Evolutionary conservation across 1,284 basidiomycete species (phyloP), one percentile per base, ranked within the genome.

Genomic region (Cutaneotrichosporon sp.): DNA sequence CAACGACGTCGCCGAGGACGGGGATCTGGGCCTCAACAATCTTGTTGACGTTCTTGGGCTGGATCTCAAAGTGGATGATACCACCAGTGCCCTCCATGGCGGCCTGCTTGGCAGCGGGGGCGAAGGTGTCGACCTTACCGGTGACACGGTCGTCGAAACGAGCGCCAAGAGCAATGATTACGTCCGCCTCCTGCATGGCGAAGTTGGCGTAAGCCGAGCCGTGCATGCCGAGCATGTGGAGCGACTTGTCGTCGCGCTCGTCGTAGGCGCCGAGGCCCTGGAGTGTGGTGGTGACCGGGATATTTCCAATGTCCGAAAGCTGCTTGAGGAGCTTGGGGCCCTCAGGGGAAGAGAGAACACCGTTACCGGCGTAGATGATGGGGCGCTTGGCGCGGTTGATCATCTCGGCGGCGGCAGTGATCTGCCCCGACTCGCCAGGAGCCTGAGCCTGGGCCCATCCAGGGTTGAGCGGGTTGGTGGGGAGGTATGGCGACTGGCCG

Each of bases 211-310:
- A 97, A 2, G 93, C 92, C 14, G 85, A 86, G 5, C 96, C 96
- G 79, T 98, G 94, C 94, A 98, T 97, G 61, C 94, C 94, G 52
- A 98, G 84, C 94, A 98, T 97, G 76, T 97, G 92, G 69, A 98
- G 78, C 61, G 86, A 87, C 72, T 84, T 84, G 52, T 86, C 84
- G 75, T 91, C 83, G 55, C 81, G 82, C 80, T 98, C 96, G 76
- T 98, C 91, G 70, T 90, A 98, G 1, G 88, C 86, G 55, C 94
- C 96, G 34, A 98, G 85, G 55, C 93, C 94, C 71, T 96, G 93
- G 17, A 98, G 79, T 24, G 93, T 97, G 16, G 94, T 98, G 52
- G 90, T 96, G 34, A 98, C 93, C 51, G 94, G 94, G 60, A 98
- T 97, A 75, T 91, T 89, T 52, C 89, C 92, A 61, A 86, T 79